Conservation (phyloP, 176 grass and related monocot species). For the Lolium rigidum region DNA sequence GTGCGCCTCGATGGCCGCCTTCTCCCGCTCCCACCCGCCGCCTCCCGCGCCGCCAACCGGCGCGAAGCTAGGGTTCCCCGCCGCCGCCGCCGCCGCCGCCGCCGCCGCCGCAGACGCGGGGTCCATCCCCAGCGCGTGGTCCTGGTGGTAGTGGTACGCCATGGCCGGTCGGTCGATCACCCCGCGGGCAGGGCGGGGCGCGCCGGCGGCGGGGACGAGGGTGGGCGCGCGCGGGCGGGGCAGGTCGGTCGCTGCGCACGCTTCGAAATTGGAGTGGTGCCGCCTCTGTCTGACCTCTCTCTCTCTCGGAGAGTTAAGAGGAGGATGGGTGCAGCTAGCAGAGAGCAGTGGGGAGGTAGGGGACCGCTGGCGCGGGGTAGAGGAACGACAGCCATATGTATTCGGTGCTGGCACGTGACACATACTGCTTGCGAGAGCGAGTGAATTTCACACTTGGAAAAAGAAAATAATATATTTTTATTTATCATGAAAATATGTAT, state of each 20-base stretch:
- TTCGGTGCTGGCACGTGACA: not conserved
- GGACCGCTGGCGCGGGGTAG: not conserved
- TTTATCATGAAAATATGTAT: too few species aligned
- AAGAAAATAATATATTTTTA: too few species aligned
- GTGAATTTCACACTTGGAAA: not conserved
- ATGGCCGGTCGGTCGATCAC: not conserved
- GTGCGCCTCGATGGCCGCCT: slow-evolving; percentile 87
- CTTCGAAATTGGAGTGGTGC: not conserved
- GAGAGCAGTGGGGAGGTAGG: not conserved
- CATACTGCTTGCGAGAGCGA: not conserved
- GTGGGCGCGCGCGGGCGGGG: not conserved
- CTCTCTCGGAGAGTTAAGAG: slow-evolving; percentile 11
- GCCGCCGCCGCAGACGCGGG: not conserved
- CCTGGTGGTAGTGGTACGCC: slow-evolving; percentile 67
- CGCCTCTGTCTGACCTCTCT: not conserved
- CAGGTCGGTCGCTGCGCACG: not conserved
- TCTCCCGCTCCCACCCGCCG: slow-evolving; percentile 70
- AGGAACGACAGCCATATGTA: slow-evolving; percentile 30
- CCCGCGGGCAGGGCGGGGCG: not conserved
- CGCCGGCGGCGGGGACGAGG: not conserved
- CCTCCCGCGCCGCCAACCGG: not conserved
- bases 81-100: too few species aligned
- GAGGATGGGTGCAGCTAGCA: slow-evolving; percentile 14
- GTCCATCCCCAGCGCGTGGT: slow-evolving; percentile 57
- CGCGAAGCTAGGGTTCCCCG: slow-evolving; percentile 40